A percentile compares a stretch with the other conserved stretches of the same genome.
These are phyloP conservation scores for Enterospora canceri DNA, from an alignment of 371 early-diverging fungal genomes.

Conservation along the genomic window DNA sequence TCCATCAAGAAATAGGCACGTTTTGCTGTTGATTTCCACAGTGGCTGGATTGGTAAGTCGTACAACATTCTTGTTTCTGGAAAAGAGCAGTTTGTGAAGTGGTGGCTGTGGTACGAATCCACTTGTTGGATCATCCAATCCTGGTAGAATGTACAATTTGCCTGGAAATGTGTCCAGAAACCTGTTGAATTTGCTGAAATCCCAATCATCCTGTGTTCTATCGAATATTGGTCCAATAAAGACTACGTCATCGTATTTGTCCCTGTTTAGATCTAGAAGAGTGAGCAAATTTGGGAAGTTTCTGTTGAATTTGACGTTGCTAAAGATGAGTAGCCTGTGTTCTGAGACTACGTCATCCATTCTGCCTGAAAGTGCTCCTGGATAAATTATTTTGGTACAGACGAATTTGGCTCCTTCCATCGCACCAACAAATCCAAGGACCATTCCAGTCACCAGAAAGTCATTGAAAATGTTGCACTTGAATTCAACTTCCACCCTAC, in stretches of 20 bases:
- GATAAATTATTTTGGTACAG: constrained; percentile 9
- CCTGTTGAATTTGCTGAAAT: not conserved
- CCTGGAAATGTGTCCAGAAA: not conserved
- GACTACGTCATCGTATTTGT: not conserved
- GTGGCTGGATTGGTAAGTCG: constrained; percentile 16
- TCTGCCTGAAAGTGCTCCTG: not conserved
- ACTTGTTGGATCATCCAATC: constrained; percentile 20
- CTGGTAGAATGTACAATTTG: constrained; percentile 24
- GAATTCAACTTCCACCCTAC: constrained; percentile 26
- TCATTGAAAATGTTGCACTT: not conserved
- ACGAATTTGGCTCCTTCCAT: not conserved
- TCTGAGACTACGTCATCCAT: not conserved
- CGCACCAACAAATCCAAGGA: constrained; percentile 28
- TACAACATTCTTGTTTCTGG: not conserved
- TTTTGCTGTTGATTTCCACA: not conserved
- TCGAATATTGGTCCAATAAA: not conserved
- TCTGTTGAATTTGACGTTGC: not conserved
- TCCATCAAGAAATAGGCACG: not conserved
- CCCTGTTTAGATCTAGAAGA: not conserved
- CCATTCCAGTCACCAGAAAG: constrained; percentile 36
- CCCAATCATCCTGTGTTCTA: not conserved
- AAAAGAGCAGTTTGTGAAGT: constrained; percentile 33
- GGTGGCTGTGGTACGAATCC: constrained; percentile 16
- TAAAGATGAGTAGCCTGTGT: not conserved
- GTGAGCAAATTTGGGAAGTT: constrained; percentile 4